Base-by-base conservation (phyloP, 2,329 filamentous ascomycete species). In the Penicillium verrucosum region DNA sequence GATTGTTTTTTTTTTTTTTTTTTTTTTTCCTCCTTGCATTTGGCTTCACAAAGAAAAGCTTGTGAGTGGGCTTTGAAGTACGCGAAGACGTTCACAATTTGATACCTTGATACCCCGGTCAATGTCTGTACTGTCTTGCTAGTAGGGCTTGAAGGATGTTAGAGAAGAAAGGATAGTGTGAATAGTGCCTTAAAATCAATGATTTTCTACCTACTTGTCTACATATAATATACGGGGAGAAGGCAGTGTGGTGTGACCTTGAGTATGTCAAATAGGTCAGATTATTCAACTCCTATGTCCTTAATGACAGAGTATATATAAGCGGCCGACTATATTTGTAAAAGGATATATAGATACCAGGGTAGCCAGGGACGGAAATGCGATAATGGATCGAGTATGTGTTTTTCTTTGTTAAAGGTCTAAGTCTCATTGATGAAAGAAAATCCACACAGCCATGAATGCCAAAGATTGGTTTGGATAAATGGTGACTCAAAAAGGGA, bases 91-190 rank as follows among this genome's bases (percentile, higher is more conserved):
- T 25, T 32, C 48, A 43, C 21, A 29, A 44, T 44, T 36, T 44
- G 48, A 51, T 51, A 51, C 48, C 48, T 36, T 44, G 48, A 51
- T 51, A 51, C 48, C 48, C 48, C 29, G 38, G 21, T 42, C 27
- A 27, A 25, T 32, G 14, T 27, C 48, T 21, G 27, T 18, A 18
- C 5, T 44, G 16, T 34, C 16, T 16, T 44, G 6, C 21, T 25
- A 34, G 37, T 44, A 27, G 9, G 25, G 8, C 2, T 29, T 29
- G 11, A 21, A 51, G 6, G 9, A 43, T 18, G 6, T n/a, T 3
- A 38, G 46, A 27, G 12, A 14, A 14, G 9, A 9, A 27, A 38
- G 16, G 16, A 36, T 14, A n/a, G 9, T 36, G 21, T 18, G 23
- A 14, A 12, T 37, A 8, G 27, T 27, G 4, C n/a, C 7, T 37